Percentiles rank a stretch among this genome's conserved stretches.
Evolutionary conservation across 2,329 filamentous ascomycete species (phyloP).

Genomic region (Kalmusia sp.): DNA sequence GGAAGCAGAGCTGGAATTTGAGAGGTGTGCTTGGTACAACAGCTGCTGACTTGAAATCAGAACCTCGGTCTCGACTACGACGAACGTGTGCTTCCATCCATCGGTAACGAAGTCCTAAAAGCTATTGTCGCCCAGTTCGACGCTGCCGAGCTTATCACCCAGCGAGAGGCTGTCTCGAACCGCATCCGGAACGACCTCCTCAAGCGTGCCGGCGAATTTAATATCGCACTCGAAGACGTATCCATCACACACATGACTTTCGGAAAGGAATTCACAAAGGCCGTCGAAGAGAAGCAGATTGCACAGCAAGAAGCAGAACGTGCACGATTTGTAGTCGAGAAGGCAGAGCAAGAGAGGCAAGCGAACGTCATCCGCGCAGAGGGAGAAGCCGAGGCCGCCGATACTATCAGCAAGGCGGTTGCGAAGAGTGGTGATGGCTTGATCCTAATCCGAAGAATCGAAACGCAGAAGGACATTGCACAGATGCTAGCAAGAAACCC

Average conservation of each 20-base stretch:
- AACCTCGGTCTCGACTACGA: slow-evolving; percentile 98
- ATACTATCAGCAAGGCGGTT: slow-evolving; percentile 93
- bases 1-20: no score
- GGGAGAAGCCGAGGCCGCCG: slow-evolving; percentile 95
- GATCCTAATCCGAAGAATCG: slow-evolving; percentile 95
- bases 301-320: slow-evolving; percentile 98
- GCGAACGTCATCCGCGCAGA: slow-evolving; percentile 98
- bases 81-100: slow-evolving; percentile 64
- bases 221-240: slow-evolving; percentile 98
- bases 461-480: slow-evolving; percentile 95
- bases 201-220: slow-evolving; percentile 94
- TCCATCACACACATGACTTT: slow-evolving; percentile 99
- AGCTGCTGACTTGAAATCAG: slow-evolving; percentile 56
- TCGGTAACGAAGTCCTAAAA: slow-evolving; percentile 63
- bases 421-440: slow-evolving; percentile 92
- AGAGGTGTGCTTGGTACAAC: no score
- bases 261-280: slow-evolving; percentile 97
- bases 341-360: slow-evolving; percentile 97
- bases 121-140: slow-evolving; percentile 62
- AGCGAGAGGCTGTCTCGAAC: slow-evolving; percentile 95
- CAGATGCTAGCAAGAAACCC: slow-evolving; percentile 88
- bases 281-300: slow-evolving; percentile 99
- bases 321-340: slow-evolving; percentile 97
- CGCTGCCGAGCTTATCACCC: slow-evolving; percentile 79
- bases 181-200: slow-evolving; percentile 92